Percentiles rank a stretch among this genome's conserved stretches.
These are phyloP conservation scores for Fraxinus dipetala DNA, from an alignment of 305 asterid species.

Conservation along the genomic window DNA sequence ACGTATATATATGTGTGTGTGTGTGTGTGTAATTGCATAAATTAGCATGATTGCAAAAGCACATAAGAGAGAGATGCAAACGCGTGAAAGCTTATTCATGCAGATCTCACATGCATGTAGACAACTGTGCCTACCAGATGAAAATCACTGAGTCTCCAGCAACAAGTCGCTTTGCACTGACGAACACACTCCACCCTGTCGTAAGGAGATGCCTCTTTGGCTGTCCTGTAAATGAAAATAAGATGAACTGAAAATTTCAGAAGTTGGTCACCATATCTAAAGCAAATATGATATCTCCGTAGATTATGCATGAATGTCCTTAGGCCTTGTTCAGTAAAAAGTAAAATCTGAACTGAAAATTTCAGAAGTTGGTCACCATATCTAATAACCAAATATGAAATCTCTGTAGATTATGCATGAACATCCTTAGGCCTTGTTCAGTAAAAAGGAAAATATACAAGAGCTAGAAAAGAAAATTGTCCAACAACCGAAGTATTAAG, in stretches of 20 bases:
- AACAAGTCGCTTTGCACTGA: slow-evolving; percentile 87
- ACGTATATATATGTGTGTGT: background rate
- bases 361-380: background rate
- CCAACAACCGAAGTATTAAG: background rate
- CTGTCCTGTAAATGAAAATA: slow-evolving; percentile 60
- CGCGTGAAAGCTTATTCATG: background rate
- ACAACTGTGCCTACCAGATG: slow-evolving; percentile 63
- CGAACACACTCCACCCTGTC: slow-evolving; percentile 97
- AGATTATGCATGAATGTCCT: background rate
- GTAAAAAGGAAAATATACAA: background rate
- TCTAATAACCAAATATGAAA: background rate
- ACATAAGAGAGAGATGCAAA: background rate
- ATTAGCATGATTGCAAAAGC: background rate
- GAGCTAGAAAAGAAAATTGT: background rate
- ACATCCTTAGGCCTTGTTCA: background rate
- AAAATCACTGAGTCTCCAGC: slow-evolving; percentile 95
- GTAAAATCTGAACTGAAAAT: background rate
- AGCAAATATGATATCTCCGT: background rate
- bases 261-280: background rate
- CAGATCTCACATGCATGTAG: background rate
- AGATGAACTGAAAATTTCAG: slow-evolving; percentile 14
- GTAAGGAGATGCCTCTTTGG: slow-evolving; percentile 97
- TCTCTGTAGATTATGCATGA: background rate
- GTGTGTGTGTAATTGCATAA: background rate
- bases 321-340: background rate